Base-by-base conservation (phyloP, 352 stramenopile species). In the Bremia lactucae region DNA sequence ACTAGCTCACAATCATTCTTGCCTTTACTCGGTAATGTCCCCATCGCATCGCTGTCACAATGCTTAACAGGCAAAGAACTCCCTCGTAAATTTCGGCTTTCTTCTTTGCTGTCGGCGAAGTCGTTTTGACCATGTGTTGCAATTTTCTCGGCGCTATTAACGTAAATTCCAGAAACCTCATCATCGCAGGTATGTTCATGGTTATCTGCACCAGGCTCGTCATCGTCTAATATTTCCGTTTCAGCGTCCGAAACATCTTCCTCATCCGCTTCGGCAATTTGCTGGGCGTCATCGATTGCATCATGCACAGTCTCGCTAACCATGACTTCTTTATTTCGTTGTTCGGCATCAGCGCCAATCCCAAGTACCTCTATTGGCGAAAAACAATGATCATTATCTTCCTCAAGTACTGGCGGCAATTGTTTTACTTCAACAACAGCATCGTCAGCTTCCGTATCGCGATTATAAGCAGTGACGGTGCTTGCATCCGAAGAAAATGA, bases 151-250 rank as follows among this genome's bases (percentile, higher is more conserved):
- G 18, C 29, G 10, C 18, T 18, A 20, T 10, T 11, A 34, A 16
- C 4, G n/a, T 50, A 51, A 37, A n/a, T 25, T 31, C 21, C 29
- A 1, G 28, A 23, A 22, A 51, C 65, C 14, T 68, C 62, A 24
- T 70, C 50, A 31, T 62, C 70, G 33, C 70, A 58, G 31, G 73
- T 39, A 2, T 66, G 53, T 24, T 49, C 59, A 9, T 73, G 54
- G 43, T 70, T 47, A 23, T 71, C 54, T 16, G 59, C 59, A 24
- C 36, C 43, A 7, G 31, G 14, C 25, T 62, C 54, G 28, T 62
- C 49, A 15, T 63, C 58, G 26, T 72, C 58, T 22, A 72, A 16
- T 19, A 70, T 55, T 38, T 66, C 50, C 21, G 59, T 68, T 44
- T 58, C 62, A 42, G 56, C 43, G 21, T 68, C 66, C 22, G 57